Percentiles rank a stretch among this genome's conserved stretches.
Evolutionary conservation across 2,329 filamentous ascomycete genomes (phyloP).

Genomic region (Trichoderma cornu-damae): DNA sequence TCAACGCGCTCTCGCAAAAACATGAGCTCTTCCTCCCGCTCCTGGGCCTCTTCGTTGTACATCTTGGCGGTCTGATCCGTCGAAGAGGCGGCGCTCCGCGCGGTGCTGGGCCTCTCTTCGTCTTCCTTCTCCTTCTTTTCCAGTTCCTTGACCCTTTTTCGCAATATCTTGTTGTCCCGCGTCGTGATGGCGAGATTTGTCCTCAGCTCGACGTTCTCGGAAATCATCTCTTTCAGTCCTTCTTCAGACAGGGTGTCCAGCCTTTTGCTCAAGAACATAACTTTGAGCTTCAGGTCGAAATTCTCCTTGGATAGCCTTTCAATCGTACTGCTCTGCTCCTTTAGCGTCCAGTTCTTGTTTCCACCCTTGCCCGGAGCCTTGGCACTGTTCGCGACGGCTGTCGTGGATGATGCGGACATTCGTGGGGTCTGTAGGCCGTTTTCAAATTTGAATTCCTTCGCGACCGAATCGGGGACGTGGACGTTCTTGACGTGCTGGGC

Average conservation of each 20-base stretch:
- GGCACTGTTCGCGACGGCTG: slow-evolving; percentile 42
- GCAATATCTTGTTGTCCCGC: slow-evolving; percentile 81
- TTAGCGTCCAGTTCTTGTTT: slow-evolving; percentile 71
- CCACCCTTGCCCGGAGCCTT: slow-evolving; percentile 49
- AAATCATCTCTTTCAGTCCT: slow-evolving; percentile 95
- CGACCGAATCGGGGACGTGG: slow-evolving; percentile 82
- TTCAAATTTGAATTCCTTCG: slow-evolving; percentile 77
- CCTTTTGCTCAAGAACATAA: slow-evolving; percentile 93
- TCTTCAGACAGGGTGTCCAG: slow-evolving; percentile 92
- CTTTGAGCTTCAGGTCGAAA: slow-evolving; percentile 94
- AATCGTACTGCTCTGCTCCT: slow-evolving; percentile 96
- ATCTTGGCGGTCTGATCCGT: slow-evolving; percentile 53
- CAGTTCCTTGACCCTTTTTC: slow-evolving; percentile 76
- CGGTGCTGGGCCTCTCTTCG: slow-evolving; percentile 57
- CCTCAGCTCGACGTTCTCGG: slow-evolving; percentile 92
- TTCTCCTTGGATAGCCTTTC: slow-evolving; percentile 96
- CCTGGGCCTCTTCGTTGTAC: slow-evolving; percentile 56
- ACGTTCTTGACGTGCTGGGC: slow-evolving; percentile 85
- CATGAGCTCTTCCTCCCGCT: slow-evolving; percentile 78
- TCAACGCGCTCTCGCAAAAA: slow-evolving; percentile 83
- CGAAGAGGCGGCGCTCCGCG: slow-evolving; percentile 50
- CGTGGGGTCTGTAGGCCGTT: slow-evolving; percentile 58
- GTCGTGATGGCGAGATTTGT: slow-evolving; percentile 83
- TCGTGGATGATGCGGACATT: slow-evolving; percentile 52
- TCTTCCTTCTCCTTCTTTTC: slow-evolving; percentile 72